Evolutionary conservation across 805 yeast genomes (phyloP), one percentile per base, ranked within the genome.

Genomic region (Wickerhamiella musiphila): DNA sequence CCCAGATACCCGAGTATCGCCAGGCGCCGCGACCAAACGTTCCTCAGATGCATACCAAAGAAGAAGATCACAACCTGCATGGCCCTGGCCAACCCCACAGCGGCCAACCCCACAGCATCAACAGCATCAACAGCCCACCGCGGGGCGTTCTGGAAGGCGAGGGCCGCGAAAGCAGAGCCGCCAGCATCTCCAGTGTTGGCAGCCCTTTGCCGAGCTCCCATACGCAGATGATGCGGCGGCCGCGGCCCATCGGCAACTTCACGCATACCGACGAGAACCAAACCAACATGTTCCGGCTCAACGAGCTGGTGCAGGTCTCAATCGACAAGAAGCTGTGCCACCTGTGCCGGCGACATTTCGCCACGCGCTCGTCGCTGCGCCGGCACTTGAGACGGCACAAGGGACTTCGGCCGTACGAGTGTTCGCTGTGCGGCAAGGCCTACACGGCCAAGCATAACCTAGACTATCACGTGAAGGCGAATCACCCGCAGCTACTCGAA

Each of bases 391-490:
- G 30, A 9, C 22, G 30, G 11, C 30, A 28, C 12, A 19, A 28
- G n/a, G 30, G 30, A 10, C 30, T 28, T 23, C 21, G 30, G 11
- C 30, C 30, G 7, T 28, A 17, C 30, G 23, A 28, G 16, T 28
- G 30, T 23, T 13, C 18, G 18, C n/a, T 28, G 9, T 28, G 30
- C 20, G 17, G 22, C 30, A 28, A 28, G 23, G 30, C 30, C 3
- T 28, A 28, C 17, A 28, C 30, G n/a, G 30, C 30, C 30, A 28
- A 28, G 12, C 30, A 28, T 23, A 28, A 28, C n/a, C 23, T 28
- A 3, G 30, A 28, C 30, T 28, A 28, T 13, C 30, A 28, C 17
- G 17, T 28, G 19, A 18, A 18, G 18, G 19, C 30, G 4, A 18
- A 18, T 18, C 30, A 28, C 17, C 30, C 30, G 23, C 26, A 24